These are phyloP conservation scores for Sphagnum tenellum DNA, from an alignment of 225 moss, liverwort and hornwort genomes.

Conservation along the genomic window DNA sequence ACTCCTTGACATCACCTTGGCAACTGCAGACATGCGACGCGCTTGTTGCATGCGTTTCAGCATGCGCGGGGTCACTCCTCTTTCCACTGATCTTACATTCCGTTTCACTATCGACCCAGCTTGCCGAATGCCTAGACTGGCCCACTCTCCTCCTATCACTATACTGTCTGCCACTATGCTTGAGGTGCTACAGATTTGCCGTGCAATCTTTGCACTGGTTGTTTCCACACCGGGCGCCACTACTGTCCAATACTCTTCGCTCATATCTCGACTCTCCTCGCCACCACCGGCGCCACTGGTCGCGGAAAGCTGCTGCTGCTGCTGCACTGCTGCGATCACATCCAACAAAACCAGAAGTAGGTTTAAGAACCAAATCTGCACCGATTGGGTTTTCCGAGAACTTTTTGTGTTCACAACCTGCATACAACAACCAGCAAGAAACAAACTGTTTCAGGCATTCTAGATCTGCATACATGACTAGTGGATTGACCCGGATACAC, in stretches of 20 bases:
- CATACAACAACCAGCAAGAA: too few species aligned
- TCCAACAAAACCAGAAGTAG: too few species aligned
- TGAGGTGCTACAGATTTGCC: slow-evolving; percentile 41
- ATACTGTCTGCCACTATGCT: slow-evolving; percentile 34
- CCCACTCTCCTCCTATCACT: slow-evolving; percentile 35
- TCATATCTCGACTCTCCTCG: neutral
- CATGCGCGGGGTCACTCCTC: slow-evolving; percentile 56
- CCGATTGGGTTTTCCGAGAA: too few species aligned
- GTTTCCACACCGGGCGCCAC: slow-evolving; percentile 58
- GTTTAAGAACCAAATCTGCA: too few species aligned
- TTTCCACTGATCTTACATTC: slow-evolving; percentile 7
- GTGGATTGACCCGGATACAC: too few species aligned
- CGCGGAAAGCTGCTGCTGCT: too few species aligned
- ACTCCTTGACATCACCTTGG: slow-evolving; percentile 57
- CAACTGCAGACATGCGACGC: slow-evolving; percentile 82
- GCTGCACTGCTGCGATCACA: too few species aligned
- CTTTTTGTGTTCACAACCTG: too few species aligned
- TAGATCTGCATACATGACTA: too few species aligned
- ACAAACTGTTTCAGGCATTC: too few species aligned
- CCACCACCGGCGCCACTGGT: too few species aligned
- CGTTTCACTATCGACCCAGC: slow-evolving; percentile 16
- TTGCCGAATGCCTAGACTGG: slow-evolving; percentile 30
- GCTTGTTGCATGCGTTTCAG: slow-evolving; percentile 72
- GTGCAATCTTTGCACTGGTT: slow-evolving; percentile 26
- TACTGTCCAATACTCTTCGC: slow-evolving; percentile 41